A percentile compares a stretch with the other conserved stretches of the same genome.
These are phyloP conservation scores for Bacterosira constricta DNA, from an alignment of 108 stramenopile species.

Conservation along the genomic window DNA sequence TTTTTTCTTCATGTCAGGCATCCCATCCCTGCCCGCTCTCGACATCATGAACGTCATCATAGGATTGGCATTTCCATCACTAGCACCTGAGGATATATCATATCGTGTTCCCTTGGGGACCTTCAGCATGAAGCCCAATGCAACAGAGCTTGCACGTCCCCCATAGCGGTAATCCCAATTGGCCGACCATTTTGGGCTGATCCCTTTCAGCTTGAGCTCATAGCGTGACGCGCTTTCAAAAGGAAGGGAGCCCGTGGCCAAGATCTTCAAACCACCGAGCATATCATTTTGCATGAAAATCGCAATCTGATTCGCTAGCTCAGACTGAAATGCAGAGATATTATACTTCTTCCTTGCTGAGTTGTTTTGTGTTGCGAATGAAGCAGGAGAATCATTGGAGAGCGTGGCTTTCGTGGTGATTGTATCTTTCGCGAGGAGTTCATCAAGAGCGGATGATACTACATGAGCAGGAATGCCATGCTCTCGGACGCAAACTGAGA, in stretches of 20 bases:
- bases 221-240: constrained; percentile 14
- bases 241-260: constrained; percentile 16
- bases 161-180: constrained; percentile 14
- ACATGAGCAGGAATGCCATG: constrained; percentile 19
- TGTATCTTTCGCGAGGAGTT: constrained; percentile 2
- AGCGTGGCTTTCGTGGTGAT: constrained; percentile 20
- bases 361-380: neutral
- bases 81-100: neutral
- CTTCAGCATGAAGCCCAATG: constrained; percentile 27
- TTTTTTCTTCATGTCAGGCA: constrained; percentile 4
- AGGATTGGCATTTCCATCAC: neutral
- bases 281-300: constrained; percentile 25
- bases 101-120: neutral
- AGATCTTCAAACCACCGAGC: constrained; percentile 6
- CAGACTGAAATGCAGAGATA: constrained; percentile 17
- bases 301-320: constrained; percentile 28
- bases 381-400: constrained; percentile 29
- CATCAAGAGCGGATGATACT: constrained; percentile 14
- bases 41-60: constrained; percentile 22
- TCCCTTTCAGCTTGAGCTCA: constrained; percentile 18
- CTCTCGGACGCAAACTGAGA: constrained; percentile 12
- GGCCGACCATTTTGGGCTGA: neutral
- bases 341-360: constrained; percentile 11
- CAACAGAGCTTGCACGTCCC: neutral
- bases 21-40: constrained; percentile 9